Evolutionary conservation across 345 rosid species (phyloP), one percentile per base, ranked within the genome.

Genomic region (Salix exigua): DNA sequence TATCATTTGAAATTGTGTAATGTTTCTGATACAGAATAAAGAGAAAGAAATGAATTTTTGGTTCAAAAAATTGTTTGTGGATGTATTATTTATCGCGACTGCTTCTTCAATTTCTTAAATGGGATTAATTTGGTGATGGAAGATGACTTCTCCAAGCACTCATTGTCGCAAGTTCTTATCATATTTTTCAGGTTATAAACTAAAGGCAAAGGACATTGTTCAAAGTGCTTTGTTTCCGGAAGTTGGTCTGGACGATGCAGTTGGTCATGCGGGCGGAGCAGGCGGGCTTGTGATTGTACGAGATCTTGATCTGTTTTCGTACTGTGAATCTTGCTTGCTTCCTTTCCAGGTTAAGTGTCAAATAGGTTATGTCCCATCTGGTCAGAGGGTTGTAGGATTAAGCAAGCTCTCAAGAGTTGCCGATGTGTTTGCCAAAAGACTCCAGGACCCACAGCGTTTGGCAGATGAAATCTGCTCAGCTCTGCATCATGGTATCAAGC

Each of bases 401-500:
- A 96, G 99, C 88, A 96, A 96, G 84, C 89, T 94, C 79, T 92
- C 97, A 2, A 88, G 98, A 80, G 97, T 94, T 16, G 81, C 97
- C 37, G 94, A 94, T 82, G 89, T 94, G 61, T 96, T 90, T 79
- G 94, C 93, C 26, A 94, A 89, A 84, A 85, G 96, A 68, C 97
- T 94, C 46, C 98, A 96, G 79, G 85, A 89, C 42, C 98, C 99
- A 63, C 95, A 92, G 70, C 90, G 92, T 74, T 78, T 94, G 68
- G 97, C 92, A 46, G 85, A 88, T 69, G 95, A 96, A 74, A 73
- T 96, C 13, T 92, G 95, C 70, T 88, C 88, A 0, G 96, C 97
- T 75, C 83, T 96, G 82, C 91, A 94, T 60, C 86, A 83, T 68
- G 94, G 88, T 79, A 88, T 92, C 76, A 88, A 88, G 81, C 97